Percentiles rank a stretch among this genome's conserved stretches.
Conservation (phyloP, 257 asterid species). For the Solanum corneliomulleri region DNA sequence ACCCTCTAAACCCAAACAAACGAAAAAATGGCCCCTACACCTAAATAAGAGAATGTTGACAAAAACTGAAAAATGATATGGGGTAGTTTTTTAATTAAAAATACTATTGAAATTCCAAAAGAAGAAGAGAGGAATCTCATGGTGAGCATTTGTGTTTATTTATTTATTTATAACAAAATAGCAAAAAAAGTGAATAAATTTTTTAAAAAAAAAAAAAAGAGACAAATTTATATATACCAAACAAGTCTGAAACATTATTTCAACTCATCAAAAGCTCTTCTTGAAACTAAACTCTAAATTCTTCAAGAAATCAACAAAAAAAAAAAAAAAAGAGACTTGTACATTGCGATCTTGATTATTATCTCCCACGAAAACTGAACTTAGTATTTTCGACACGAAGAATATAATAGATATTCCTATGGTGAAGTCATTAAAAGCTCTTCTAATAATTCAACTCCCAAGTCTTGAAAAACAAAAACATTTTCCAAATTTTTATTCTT, state of each 20-base stretch:
- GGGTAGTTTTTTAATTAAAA: not conserved
- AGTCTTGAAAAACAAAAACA: slow-evolving; percentile 19
- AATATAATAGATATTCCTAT: not conserved
- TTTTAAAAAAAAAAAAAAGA: not conserved
- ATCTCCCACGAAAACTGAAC: not conserved
- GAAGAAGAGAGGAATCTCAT: not conserved
- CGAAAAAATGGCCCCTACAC: not conserved
- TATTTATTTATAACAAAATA: not conserved
- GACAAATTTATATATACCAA: not conserved
- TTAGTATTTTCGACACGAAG: not conserved
- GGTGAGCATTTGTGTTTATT: not conserved
- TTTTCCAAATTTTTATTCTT: not conserved
- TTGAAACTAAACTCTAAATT: not conserved
- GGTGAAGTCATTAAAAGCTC: not conserved
- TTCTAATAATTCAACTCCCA: slow-evolving; percentile 30
- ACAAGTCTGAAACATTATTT: not conserved
- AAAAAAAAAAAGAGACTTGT: no score
- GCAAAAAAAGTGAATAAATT: not conserved
- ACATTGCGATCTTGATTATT: not conserved
- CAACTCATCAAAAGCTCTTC: not conserved
- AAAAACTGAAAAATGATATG: not conserved
- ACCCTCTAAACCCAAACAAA: not conserved
- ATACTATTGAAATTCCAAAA: not conserved
- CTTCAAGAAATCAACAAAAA: not conserved
- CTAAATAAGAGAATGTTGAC: not conserved